Evolutionary conservation across 2,329 filamentous ascomycete genomes (phyloP), one percentile per base, ranked within the genome.

Genomic region (Cercospora berteroae): DNA sequence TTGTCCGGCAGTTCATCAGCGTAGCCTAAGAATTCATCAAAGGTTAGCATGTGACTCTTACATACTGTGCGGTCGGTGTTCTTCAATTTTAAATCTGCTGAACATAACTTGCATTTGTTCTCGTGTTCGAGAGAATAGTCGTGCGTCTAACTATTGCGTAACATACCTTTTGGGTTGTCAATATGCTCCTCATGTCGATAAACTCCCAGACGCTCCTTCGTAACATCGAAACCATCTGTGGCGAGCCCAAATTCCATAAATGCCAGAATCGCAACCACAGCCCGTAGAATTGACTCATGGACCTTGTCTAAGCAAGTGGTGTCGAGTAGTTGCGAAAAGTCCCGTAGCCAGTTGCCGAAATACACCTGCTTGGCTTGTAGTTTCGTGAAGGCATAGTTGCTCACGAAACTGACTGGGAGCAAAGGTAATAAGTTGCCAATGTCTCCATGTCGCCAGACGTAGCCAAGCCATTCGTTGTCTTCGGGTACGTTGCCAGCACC

Each of bases 181-280:
- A 63, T 52, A 36, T 63, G 60, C 48, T 58, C 36, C 31, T 55
- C 63, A 39, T 39, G 57, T n/a, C 57, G 50, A 33, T 60, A 60
- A 12, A 55, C 56, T 48, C 66, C 64, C 23, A 65, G 66, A 61
- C 64, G 44, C 36, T 62, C 62, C 55, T 64, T 60, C 16, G 63
- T 64, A 44, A 68, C 66, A 44, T 68, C 63, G 31, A 64, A 65
- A 18, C 64, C 55, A 36, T 56, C 44, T 0, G 61, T 64, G 13
- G 52, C 65, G 9, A 57, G 36, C 23, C 58, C 33, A 62, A 64
- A 64, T 39, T 59, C 50, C 48, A 64, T 61, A 27, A 67, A 57
- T 3, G 33, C 57, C 25, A 63, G 16, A 55, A 67, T 56, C 18
- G 65, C 25, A 10, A 58, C 36, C 20, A 64, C 48, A 23, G 65